phyloP scores from a whole-genome alignment of 257 asterid genomes.

The Hygrophila difformis region DNA sequence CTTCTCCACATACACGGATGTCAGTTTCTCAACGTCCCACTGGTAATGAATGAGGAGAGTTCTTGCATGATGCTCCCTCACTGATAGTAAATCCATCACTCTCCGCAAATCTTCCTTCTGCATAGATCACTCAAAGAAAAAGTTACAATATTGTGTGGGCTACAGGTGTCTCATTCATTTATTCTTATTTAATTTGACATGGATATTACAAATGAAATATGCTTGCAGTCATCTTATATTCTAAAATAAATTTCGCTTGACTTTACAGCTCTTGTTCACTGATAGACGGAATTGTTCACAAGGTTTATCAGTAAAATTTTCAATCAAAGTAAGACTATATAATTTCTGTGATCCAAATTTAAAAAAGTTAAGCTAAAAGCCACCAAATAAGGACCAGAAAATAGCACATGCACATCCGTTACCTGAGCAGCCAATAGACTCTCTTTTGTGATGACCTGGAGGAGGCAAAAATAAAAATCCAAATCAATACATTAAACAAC shows the following conservation, averaged over 20 bases:
- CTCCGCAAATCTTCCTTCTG: slow-evolving; percentile 77
- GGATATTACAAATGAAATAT: background rate
- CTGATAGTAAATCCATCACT: slow-evolving; percentile 84
- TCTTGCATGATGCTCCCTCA: slow-evolving; percentile 87
- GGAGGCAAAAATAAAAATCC: slow-evolving; percentile 9
- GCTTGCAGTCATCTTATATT: no score
- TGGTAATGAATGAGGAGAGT: slow-evolving; percentile 86
- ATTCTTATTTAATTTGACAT: background rate
- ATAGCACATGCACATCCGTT: slow-evolving; percentile 1
- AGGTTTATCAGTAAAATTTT: background rate
- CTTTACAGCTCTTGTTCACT: background rate
- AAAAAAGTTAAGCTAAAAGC: background rate
- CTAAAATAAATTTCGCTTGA: no score
- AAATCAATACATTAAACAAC: slow-evolving; percentile 4
- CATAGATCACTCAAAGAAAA: slow-evolving; percentile 23
- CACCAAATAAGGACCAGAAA: slow-evolving; percentile 3
- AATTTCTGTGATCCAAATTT: background rate
- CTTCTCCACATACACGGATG: slow-evolving; percentile 68
- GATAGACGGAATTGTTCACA: background rate
- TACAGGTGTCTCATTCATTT: background rate
- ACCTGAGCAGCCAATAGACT: slow-evolving; percentile 97
- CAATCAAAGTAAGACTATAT: background rate
- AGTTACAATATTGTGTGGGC: no score
- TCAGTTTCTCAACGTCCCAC: slow-evolving; percentile 80
- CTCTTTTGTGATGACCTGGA: slow-evolving; percentile 82